These are phyloP conservation scores for Zygosaccharomyces kombuchaensis DNA, from an alignment of 805 yeast genomes.

Conservation along the genomic window DNA sequence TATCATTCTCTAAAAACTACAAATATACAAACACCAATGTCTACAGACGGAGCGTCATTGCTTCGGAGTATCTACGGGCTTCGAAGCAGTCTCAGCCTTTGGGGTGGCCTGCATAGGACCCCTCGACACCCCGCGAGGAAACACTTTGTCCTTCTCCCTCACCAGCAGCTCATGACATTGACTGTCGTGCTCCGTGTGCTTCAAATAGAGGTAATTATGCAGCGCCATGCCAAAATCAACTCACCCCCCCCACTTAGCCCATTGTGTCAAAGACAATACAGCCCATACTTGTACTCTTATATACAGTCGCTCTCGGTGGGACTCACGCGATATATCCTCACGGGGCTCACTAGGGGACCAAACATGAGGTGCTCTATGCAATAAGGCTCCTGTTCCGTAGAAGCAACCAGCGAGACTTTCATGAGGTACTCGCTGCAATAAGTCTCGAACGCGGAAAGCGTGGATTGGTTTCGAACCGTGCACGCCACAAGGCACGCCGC, in stretches of 20 bases:
- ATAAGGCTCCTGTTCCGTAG: constrained; percentile 13
- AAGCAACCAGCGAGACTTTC: constrained; percentile 21
- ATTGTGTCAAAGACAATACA: not conserved
- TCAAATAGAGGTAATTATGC: constrained; percentile 24
- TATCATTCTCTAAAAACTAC: not conserved
- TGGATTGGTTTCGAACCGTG: constrained; percentile 62
- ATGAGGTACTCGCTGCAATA: constrained; percentile 28
- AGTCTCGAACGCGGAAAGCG: constrained; percentile 42
- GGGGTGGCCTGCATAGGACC: not conserved
- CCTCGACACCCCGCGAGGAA: not conserved
- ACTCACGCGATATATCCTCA: constrained; percentile 22
- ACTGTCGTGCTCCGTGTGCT: constrained; percentile 22
- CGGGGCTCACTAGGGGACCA: constrained; percentile 24
- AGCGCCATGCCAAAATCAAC: constrained; percentile 16
- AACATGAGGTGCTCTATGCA: constrained; percentile 8
- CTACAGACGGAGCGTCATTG: not conserved
- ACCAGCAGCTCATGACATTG: constrained; percentile 22
- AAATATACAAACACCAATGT: not conserved
- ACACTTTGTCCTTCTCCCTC: constrained; percentile 12
- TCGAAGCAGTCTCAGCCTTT: not conserved
- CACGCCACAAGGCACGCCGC: constrained; percentile 53
- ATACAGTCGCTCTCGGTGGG: not conserved
- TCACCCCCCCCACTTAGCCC: not conserved
- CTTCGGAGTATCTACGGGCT: not conserved
- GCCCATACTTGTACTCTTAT: not conserved